Conservation (phyloP, 129 eudicot genomes). For the Calendula officinalis region DNA sequence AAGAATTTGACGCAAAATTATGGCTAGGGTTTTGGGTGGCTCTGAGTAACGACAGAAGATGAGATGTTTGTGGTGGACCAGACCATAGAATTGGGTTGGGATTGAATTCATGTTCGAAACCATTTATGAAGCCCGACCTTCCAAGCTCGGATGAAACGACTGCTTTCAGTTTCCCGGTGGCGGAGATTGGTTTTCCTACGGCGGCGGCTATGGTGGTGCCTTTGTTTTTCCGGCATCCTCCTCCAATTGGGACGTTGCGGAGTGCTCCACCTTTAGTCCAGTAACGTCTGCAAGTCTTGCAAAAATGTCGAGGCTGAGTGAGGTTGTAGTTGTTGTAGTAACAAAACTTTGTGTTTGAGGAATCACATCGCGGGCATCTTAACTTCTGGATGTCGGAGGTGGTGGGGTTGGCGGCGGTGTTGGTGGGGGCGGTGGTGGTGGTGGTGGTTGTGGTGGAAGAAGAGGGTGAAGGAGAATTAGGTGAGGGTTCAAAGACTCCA, state of each 20-base stretch:
- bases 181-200: conserved; percentile 26
- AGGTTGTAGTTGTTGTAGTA: conserved; percentile 95
- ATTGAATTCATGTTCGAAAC: conserved; percentile 42
- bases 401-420: conserved; percentile 21
- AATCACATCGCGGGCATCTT: conserved; percentile 78
- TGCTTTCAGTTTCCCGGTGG: conserved; percentile 34
- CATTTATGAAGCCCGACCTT: conserved; percentile 31
- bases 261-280: conserved; percentile 93
- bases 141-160: conserved; percentile 48
- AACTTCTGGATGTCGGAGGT: conserved; percentile 46
- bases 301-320: conserved; percentile 91
- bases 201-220: conserved; percentile 31
- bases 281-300: conserved; percentile 88
- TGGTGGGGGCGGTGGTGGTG: conserved; percentile 20
- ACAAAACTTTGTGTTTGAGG: conserved; percentile 75
- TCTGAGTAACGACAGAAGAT: conserved; percentile 64
- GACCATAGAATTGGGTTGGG: conserved; percentile 54
- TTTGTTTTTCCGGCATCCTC: conserved; percentile 79
- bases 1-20: conserved; percentile 40
- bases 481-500: conserved; percentile 32
- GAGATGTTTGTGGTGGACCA: conserved; percentile 53
- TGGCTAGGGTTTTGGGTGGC: conserved; percentile 63
- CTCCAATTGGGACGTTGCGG: conserved; percentile 82
- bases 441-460: conserved; percentile 41
- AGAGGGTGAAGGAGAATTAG: conserved; percentile 40